Conservation (phyloP, 2,329 filamentous ascomycete genomes). For the Pseudocercospora macadamiae region DNA sequence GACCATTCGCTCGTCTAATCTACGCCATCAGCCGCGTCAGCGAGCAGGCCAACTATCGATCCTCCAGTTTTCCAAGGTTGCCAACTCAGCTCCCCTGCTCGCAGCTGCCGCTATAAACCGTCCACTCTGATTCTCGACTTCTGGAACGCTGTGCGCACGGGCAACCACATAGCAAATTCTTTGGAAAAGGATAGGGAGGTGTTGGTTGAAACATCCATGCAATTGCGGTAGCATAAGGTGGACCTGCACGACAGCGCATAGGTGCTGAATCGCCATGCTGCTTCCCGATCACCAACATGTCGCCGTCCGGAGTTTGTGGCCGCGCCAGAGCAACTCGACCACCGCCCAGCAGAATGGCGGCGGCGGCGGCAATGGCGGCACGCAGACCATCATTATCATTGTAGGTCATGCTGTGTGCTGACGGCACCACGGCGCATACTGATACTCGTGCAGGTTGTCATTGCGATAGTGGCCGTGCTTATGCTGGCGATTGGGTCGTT, state of each 20-base stretch:
- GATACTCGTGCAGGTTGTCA: conserved; percentile 19
- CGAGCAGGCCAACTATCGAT: conserved; percentile 9
- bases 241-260: conserved; percentile 13
- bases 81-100: conserved; percentile 14
- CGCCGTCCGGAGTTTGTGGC: not conserved
- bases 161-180: conserved; percentile 2
- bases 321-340: conserved; percentile 8
- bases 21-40: conserved; percentile 19
- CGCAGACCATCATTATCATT: conserved; percentile 17
- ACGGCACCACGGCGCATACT: not conserved
- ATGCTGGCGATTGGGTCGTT: conserved; percentile 16
- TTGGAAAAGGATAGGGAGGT: conserved; percentile 4
- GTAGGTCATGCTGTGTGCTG: conserved; percentile 1
- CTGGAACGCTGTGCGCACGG: conserved; percentile 16
- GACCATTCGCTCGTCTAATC: not conserved
- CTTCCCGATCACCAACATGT: conserved; percentile 15
- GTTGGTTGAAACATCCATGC: conserved; percentile 14
- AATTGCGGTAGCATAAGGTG: no score
- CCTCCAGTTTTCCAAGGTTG: not conserved
- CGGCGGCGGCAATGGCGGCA: conserved; percentile 10
- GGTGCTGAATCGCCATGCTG: conserved; percentile 27
- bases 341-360: conserved; percentile 4
- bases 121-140: not conserved
- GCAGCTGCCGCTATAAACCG: conserved; percentile 16
- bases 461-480: conserved; percentile 19